Evolutionary conservation across 2,329 filamentous ascomycete species (phyloP).

Genomic region (Hymenoscyphus occultus): DNA sequence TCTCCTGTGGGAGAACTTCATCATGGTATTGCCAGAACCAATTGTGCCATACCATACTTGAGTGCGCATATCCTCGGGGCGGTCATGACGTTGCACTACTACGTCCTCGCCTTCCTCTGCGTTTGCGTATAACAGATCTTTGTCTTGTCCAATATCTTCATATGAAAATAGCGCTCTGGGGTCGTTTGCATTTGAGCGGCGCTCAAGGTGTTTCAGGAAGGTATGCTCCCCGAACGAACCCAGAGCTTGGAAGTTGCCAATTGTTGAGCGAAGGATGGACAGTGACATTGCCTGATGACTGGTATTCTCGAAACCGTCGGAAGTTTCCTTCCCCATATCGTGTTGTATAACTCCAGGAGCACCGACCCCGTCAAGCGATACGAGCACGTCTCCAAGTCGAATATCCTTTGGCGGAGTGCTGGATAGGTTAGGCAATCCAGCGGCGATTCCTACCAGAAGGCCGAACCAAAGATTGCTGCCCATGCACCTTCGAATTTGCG

Average conservation of each 20-base stretch:
- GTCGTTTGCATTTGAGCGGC: not conserved
- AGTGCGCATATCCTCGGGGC: not conserved
- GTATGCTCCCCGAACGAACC: not conserved
- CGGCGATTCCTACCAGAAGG: conserved; percentile 6
- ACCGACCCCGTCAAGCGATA: not conserved
- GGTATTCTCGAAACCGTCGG: not conserved
- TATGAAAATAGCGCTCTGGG: not conserved
- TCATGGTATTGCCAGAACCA: conserved; percentile 17
- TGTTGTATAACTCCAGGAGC: not conserved
- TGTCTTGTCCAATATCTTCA: not conserved
- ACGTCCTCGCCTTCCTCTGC: not conserved
- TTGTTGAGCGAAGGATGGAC: conserved; percentile 1
- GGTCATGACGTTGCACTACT: not conserved
- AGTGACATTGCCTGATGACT: not conserved
- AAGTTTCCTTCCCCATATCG: not conserved
- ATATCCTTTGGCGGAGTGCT: not conserved
- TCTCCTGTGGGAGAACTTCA: conserved; percentile 10
- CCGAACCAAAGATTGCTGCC: conserved; percentile 28
- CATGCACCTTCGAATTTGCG: conserved; percentile 38
- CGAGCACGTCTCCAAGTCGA: conserved; percentile 2
- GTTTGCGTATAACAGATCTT: not conserved
- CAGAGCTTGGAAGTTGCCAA: not conserved
- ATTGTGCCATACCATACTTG: conserved; percentile 16
- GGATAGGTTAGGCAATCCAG: not conserved
- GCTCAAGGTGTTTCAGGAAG: conserved; percentile 3